Base-by-base conservation (phyloP, 108 stramenopile species). In the Skeletonema tropicum region DNA sequence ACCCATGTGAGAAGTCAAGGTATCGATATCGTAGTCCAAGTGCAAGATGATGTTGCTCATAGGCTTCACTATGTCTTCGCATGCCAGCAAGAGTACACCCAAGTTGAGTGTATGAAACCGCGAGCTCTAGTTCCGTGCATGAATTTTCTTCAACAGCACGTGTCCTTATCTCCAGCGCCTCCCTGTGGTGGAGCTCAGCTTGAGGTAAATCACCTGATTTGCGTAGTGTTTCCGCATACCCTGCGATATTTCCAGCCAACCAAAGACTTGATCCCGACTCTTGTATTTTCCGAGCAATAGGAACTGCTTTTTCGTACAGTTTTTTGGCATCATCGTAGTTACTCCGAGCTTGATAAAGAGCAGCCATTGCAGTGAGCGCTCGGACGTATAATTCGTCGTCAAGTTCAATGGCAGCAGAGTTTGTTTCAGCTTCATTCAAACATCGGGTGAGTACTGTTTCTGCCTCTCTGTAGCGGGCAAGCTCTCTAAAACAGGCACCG, bases 251-350 rank as follows among this genome's bases (percentile, higher is more conserved):
- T 23, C 57, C 73, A 35, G 82, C 76, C 33, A 83, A 66, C 76
- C 82, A 83, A 13, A 83, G 73, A 60, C 82, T 83, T 23, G 82
- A 83, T 63, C 58, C 60, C 12, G 77, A 83, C 38, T 77, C 82
- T 71, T 83, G 77, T 68, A 83, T 83, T 74, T 83, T 83, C 33
- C 71, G 74, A 52, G 82, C 82, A 39, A 83, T 83, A 13, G 82
- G 80, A 32, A 82, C 76, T 33, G 80, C 80, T 66, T 57, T 72
- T 64, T 82, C 80, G 32, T 76, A 82, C 29, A 82, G 64, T 66
- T 76, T 62, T 60, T 55, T 64, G 15, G 80, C 80, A 14, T 67
- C 75, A n/a, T 71, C 64, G 39, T 82, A 82, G 23, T 82, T 82
- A 57, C 80, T 82, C 33, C 76, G 73, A 25, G 73, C 73, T 58